Conservation (phyloP, 805 yeast species). For the Yamadazyma philogaea region DNA sequence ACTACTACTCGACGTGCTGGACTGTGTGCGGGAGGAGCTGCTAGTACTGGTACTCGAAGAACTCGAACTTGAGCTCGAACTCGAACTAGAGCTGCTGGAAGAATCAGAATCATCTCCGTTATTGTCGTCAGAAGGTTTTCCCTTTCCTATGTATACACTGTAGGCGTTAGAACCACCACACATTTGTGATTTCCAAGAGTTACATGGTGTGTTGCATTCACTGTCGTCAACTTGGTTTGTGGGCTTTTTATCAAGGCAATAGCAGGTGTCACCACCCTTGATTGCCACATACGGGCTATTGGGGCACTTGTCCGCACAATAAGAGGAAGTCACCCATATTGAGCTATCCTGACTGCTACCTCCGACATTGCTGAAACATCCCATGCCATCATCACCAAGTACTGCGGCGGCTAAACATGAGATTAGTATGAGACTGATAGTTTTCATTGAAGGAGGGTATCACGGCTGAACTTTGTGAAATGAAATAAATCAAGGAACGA, state of each 20-base stretch:
- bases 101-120: constrained; percentile 1
- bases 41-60: constrained; percentile 8
- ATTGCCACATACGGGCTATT: constrained; percentile 38
- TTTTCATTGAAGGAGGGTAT: no score
- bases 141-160: constrained; percentile 28
- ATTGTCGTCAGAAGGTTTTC: constrained; percentile 10
- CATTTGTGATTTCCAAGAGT: constrained; percentile 29
- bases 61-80: constrained; percentile 4
- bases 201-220: constrained; percentile 30
- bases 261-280: constrained; percentile 34
- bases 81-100: neutral
- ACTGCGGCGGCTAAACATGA: neutral
- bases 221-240: constrained; percentile 10
- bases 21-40: neutral
- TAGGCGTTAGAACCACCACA: constrained; percentile 40
- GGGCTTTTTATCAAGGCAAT: constrained; percentile 36
- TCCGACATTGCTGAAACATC: constrained; percentile 32
- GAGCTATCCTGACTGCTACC: constrained; percentile 23
- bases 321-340: constrained; percentile 26
- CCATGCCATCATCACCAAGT: constrained; percentile 13
- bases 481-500: no score
- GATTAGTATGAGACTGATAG: constrained; percentile 1
- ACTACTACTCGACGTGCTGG: constrained; percentile 5
- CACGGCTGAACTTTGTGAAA: no score
- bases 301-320: constrained; percentile 30